These are phyloP conservation scores for Suillus ampliporus DNA, from an alignment of 768 basidiomycete species.

Conservation along the genomic window DNA sequence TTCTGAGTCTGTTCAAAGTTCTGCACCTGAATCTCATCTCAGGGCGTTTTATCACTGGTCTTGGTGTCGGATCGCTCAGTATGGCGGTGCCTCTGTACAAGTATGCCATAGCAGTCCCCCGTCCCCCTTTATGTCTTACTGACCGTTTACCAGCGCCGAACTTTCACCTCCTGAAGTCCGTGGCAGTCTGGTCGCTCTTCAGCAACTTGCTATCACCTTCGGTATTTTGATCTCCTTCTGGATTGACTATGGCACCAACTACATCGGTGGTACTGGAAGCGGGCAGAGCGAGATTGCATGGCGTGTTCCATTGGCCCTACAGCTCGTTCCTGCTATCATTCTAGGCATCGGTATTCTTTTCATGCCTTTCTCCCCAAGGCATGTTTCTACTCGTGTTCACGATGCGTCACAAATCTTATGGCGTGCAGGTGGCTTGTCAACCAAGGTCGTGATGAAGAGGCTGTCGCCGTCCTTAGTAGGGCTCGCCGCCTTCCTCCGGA, in stretches of 20 bases:
- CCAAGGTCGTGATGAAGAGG: slow-evolving; percentile 77
- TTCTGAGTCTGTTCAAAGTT: neutral
- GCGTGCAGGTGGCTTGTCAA: slow-evolving; percentile 72
- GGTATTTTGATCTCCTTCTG: slow-evolving; percentile 71
- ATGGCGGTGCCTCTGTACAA: slow-evolving; percentile 89
- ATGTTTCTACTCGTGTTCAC: slow-evolving; percentile 16
- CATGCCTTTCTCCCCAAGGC: slow-evolving; percentile 83
- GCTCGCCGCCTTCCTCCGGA: slow-evolving; percentile 62
- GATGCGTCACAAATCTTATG: slow-evolving; percentile 2
- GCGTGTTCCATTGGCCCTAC: slow-evolving; percentile 75
- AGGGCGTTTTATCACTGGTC: slow-evolving; percentile 78
- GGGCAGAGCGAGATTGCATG: slow-evolving; percentile 73
- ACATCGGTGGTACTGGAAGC: slow-evolving; percentile 65
- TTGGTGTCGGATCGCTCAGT: slow-evolving; percentile 81
- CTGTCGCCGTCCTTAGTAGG: slow-evolving; percentile 62
- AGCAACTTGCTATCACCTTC: slow-evolving; percentile 83
- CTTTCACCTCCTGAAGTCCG: slow-evolving; percentile 83
- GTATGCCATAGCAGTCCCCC: slow-evolving; percentile 15
- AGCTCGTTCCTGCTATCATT: slow-evolving; percentile 74
- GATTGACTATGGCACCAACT: slow-evolving; percentile 63
- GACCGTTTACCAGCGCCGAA: slow-evolving; percentile 40
- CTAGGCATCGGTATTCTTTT: slow-evolving; percentile 74
- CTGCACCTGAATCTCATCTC: slow-evolving; percentile 5
- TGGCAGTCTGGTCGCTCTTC: slow-evolving; percentile 79
- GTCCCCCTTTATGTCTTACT: neutral